Base-by-base conservation (phyloP, 192 early-diverging fungal species). In the Backusella psychrophila region DNA sequence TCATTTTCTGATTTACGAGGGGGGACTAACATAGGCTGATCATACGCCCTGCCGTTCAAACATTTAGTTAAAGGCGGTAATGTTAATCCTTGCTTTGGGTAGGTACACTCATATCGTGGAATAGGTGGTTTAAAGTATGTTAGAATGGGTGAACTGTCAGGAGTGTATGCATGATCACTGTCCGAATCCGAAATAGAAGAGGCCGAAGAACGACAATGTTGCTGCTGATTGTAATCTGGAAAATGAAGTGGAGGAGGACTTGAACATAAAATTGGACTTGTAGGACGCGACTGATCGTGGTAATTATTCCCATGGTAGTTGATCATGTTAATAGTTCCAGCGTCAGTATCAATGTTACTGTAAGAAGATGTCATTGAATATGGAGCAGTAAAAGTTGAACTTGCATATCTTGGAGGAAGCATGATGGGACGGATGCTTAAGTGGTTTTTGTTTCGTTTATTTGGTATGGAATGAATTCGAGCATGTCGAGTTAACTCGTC, bases 401-500 rank as follows among this genome's bases (percentile, higher is more conserved):
- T 21, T 23, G 15, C 17, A 21, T 69, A 79, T 44, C 78, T 80
- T 67, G 56, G 56, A 63, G 56, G 56, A 63, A 63, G 23, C 23
- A 63, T 29, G 8, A 63, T 63, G 9, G 56, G 56, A 29, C 56
- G 23, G 56, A 23, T 63, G 12, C 26, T 12, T 9, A 29, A 21
- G 26, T 77, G 80, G 49, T 80, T 79, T 39, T 21, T 69, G 68
- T 35, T 23, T n/a, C 68, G 36, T 15, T 69, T 69, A 39, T 66
- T 67, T 49, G 82, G 71, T 19, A 86, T 87, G 67, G 77, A 79
- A 71, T 86, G 85, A 72, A 86, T 86, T n/a, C 85, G 82, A 77
- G 75, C 76, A 66, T 86, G 85, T 34, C 85, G 72, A 11, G 85
- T 86, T 23, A 91, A 73, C 75, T 96, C 93, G 70, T 96, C 95